These are phyloP conservation scores for Rosa persica DNA, from an alignment of 306 rosid species.

Conservation along the genomic window DNA sequence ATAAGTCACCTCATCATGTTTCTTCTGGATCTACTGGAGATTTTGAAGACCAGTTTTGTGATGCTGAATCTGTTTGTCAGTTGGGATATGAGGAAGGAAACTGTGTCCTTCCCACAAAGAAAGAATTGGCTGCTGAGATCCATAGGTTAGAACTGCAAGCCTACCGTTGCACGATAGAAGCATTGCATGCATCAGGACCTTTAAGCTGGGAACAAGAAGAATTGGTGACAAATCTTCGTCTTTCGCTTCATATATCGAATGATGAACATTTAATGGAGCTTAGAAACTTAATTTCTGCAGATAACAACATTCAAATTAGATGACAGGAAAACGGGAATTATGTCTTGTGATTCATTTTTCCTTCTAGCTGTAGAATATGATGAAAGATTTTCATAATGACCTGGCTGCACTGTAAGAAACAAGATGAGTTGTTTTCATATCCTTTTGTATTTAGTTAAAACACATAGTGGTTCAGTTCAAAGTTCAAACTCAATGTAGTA, in stretches of 20 bases:
- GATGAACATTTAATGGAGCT: conserved; percentile 92
- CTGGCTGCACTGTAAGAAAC: conserved; percentile 65
- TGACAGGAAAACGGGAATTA: conserved; percentile 48
- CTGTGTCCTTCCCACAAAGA: conserved; percentile 44
- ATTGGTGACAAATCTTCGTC: conserved; percentile 93
- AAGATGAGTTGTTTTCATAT: conserved; percentile 43
- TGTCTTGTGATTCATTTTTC: conserved; percentile 25
- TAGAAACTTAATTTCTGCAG: conserved; percentile 78
- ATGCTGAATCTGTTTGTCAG: conserved; percentile 64
- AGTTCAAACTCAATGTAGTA: conserved; percentile 31
- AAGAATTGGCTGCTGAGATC: conserved; percentile 67
- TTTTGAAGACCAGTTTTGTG: conserved; percentile 45
- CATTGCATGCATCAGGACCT: conserved; percentile 94
- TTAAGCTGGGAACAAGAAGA: conserved; percentile 97
- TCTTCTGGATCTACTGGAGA: conserved; percentile 56
- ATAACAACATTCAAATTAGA: conserved; percentile 61
- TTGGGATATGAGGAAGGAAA: conserved; percentile 47
- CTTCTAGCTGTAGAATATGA: conserved; percentile 48
- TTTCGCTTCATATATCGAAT: conserved; percentile 85
- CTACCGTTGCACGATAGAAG: conserved; percentile 92
- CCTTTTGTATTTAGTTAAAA: conserved; percentile 41
- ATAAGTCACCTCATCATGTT: conserved; percentile 42
- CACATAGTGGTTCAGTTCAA: conserved; percentile 34
- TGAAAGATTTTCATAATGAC: conserved; percentile 34
- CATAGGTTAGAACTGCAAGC: conserved; percentile 97